Conservation (phyloP, 1,284 basidiomycete species). For the Puccinia polysora region DNA sequence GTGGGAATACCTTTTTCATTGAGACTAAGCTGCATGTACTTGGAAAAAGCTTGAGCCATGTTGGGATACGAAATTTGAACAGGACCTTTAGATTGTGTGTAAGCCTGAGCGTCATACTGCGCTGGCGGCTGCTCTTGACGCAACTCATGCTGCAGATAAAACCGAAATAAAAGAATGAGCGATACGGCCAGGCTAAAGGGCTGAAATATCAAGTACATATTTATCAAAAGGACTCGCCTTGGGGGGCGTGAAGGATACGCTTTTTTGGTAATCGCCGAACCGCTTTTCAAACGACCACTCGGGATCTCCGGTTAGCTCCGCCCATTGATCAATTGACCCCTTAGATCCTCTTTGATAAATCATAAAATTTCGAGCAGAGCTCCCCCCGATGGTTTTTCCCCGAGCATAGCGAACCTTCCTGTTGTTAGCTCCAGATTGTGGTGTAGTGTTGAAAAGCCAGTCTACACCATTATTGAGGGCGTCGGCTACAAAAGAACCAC, state of each 20-base stretch:
- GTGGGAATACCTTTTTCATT: constrained; percentile 50
- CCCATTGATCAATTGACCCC: constrained; percentile 51
- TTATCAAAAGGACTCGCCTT: constrained; percentile 45
- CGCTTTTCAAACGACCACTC: constrained; percentile 52
- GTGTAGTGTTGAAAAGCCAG: constrained; percentile 28
- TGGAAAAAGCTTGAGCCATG: constrained; percentile 33
- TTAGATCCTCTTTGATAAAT: constrained; percentile 50
- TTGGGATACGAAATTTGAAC: constrained; percentile 50
- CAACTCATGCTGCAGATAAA: constrained; percentile 22
- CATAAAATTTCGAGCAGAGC: constrained; percentile 51
- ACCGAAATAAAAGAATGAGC: neutral
- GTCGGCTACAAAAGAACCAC: constrained; percentile 31
- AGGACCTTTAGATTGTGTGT: constrained; percentile 45
- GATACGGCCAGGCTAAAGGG: too few species aligned
- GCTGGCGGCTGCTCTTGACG: constrained; percentile 23
- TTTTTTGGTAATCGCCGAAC: constrained; percentile 29
- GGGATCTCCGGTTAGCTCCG: constrained; percentile 49
- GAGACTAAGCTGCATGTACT: constrained; percentile 46
- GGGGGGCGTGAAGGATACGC: constrained; percentile 25
- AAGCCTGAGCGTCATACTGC: neutral
- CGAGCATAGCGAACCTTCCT: constrained; percentile 47
- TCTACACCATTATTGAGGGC: constrained; percentile 17
- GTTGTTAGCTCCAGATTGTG: constrained; percentile 34
- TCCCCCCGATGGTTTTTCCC: constrained; percentile 50
- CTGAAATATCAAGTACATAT: constrained; percentile 50